Percentiles rank a stretch among this genome's conserved stretches.
These are phyloP conservation scores for Daldinia caldariorum DNA, from an alignment of 495 filamentous ascomycete genomes.

Conservation along the genomic window DNA sequence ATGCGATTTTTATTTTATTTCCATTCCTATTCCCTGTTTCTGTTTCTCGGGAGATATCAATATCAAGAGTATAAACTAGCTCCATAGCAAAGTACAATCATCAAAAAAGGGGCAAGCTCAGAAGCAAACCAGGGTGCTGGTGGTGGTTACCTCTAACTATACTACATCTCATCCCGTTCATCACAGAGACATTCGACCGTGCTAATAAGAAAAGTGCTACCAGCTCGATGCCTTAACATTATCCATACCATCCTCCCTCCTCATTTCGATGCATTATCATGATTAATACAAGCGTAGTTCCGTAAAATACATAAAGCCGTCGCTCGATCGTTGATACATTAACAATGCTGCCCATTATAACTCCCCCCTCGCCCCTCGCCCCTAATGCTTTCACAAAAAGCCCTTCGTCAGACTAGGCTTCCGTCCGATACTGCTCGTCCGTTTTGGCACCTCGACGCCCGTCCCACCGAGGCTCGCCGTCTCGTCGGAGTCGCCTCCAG, in stretches of 20 bases:
- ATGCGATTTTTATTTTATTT: not conserved
- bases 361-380: not conserved
- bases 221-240: slow-evolving; percentile 18
- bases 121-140: not conserved
- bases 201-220: not conserved
- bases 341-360: slow-evolving; percentile 21
- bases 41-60: not conserved
- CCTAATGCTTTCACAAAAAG: slow-evolving; percentile 57
- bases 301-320: slow-evolving; percentile 29
- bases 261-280: slow-evolving; percentile 43
- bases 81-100: not conserved
- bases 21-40: not conserved
- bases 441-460: slow-evolving; percentile 59
- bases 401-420: slow-evolving; percentile 65
- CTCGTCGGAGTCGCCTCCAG: slow-evolving; percentile 47
- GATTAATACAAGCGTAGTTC: slow-evolving; percentile 33
- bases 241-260: slow-evolving; percentile 13
- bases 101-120: not conserved
- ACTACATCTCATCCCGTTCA: not conserved
- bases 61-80: not conserved
- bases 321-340: slow-evolving; percentile 25
- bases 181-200: not conserved
- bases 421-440: slow-evolving; percentile 66
- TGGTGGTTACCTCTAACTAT: not conserved
- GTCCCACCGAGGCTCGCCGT: slow-evolving; percentile 40